Conservation (phyloP, 1,284 basidiomycete species). For the Spongispora temasekensis region DNA sequence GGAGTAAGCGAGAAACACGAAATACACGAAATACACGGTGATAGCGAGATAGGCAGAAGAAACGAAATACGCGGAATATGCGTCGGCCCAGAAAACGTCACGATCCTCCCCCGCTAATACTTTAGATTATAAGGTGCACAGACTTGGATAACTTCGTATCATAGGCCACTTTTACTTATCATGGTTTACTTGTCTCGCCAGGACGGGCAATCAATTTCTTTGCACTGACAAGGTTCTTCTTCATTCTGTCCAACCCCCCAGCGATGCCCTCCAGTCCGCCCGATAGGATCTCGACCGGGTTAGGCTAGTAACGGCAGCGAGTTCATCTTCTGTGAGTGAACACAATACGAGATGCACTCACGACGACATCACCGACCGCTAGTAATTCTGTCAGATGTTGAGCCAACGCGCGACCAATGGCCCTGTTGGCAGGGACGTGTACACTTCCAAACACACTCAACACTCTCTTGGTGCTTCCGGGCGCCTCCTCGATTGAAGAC, state of each 20-base stretch:
- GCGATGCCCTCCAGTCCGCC: slow-evolving; percentile 22
- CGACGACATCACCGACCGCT: slow-evolving; percentile 24
- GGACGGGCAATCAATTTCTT: slow-evolving; percentile 20
- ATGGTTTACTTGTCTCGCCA: slow-evolving; percentile 13
- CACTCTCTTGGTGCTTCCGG: slow-evolving; percentile 19
- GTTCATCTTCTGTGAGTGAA: neutral
- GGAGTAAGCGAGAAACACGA: no score
- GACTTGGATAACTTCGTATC: no score
- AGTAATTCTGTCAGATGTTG: slow-evolving; percentile 15
- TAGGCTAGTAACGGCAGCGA: slow-evolving; percentile 14
- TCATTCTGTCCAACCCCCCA: slow-evolving; percentile 23
- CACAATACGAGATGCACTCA: slow-evolving; percentile 6
- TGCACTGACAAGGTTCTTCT: slow-evolving; percentile 27
- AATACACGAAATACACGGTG: no score
- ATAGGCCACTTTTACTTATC: no score
- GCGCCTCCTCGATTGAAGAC: slow-evolving; percentile 9
- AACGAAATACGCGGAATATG: no score
- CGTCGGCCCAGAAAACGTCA: no score
- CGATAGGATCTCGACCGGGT: slow-evolving; percentile 23
- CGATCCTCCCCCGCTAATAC: no score
- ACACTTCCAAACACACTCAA: slow-evolving; percentile 12
- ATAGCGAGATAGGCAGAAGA: no score
- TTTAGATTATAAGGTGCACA: no score
- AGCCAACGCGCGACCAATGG: slow-evolving; percentile 16
- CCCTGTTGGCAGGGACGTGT: slow-evolving; percentile 11